Evolutionary conservation across 1,284 basidiomycete genomes (phyloP).

Genomic region (Naganishia cerealis): DNA sequence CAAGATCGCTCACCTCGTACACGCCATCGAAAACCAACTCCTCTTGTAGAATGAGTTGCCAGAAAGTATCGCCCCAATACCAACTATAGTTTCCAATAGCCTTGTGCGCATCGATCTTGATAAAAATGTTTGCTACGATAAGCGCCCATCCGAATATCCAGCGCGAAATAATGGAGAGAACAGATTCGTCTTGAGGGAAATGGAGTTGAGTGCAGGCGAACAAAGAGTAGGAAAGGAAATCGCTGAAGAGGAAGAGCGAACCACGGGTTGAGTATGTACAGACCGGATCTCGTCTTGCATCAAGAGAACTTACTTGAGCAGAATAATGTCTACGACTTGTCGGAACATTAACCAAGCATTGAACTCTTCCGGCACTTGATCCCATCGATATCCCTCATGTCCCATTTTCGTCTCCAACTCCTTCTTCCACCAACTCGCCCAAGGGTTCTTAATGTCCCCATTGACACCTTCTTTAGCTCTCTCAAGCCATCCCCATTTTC

Average conservation of each 20-base stretch:
- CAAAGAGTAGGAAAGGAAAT: slow-evolving; percentile 91
- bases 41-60: slow-evolving; percentile 61
- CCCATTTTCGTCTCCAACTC: slow-evolving; percentile 94
- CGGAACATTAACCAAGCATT: slow-evolving; percentile 56
- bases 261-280: background rate
- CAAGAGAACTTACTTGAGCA: slow-evolving; percentile 72
- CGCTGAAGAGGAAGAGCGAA: slow-evolving; percentile 57
- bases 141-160: slow-evolving; percentile 83
- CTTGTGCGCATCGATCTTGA: slow-evolving; percentile 94
- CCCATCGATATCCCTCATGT: slow-evolving; percentile 79
- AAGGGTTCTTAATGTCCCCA: slow-evolving; percentile 62
- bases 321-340: slow-evolving; percentile 84
- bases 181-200: slow-evolving; percentile 73
- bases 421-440: slow-evolving; percentile 74
- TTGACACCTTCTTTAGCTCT: slow-evolving; percentile 11
- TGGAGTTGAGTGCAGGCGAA: slow-evolving; percentile 90
- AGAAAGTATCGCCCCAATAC: slow-evolving; percentile 99
- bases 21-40: slow-evolving; percentile 95
- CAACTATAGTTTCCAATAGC: slow-evolving; percentile 83
- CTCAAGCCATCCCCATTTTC: slow-evolving; percentile 83
- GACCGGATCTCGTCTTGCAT: background rate
- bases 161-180: slow-evolving; percentile 73
- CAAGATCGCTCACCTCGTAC: slow-evolving; percentile 62
- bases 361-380: slow-evolving; percentile 61
- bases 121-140: slow-evolving; percentile 95